phyloP scores from a whole-genome alignment of 345 rosid species.

The Bruguiera sexangula region DNA sequence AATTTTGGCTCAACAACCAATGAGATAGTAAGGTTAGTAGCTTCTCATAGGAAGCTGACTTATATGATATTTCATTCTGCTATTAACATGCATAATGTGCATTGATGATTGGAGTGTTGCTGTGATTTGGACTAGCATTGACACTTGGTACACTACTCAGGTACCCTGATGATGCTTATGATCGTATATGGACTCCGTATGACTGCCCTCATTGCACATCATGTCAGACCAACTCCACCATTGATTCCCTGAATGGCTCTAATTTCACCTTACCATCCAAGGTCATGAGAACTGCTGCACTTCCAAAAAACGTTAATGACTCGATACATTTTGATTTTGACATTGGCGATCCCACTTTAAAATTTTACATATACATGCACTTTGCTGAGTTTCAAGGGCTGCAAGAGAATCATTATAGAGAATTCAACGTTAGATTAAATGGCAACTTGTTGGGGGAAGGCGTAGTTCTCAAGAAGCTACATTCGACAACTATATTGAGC shows the following conservation, averaged over 20 bases:
- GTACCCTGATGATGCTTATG: conserved; percentile 23
- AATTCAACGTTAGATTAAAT: conserved; percentile 23
- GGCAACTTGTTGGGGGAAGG: conserved; percentile 8
- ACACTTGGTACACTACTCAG: conserved; percentile 3
- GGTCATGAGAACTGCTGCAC: conserved; percentile 30
- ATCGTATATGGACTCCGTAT: conserved; percentile 35
- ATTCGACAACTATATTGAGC: conserved; percentile 8
- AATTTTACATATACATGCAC: conserved; percentile 30
- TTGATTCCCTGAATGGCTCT: conserved; percentile 12
- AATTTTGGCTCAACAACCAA: conserved; percentile 29
- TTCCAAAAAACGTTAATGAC: conserved; percentile 6
- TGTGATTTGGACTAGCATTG: background rate
- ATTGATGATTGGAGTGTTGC: no score
- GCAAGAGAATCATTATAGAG: conserved; percentile 12
- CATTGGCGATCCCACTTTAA: conserved; percentile 12
- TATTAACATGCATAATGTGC: no score
- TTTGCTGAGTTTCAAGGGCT: conserved; percentile 24
- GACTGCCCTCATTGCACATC: conserved; percentile 10
- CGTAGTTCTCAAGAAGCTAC: conserved; percentile 14
- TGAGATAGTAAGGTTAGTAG: conserved; percentile 25
- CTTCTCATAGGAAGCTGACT: no score
- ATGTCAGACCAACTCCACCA: background rate
- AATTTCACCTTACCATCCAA: conserved; percentile 22
- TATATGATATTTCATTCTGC: no score
- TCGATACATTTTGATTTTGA: conserved; percentile 16